Evolutionary conservation across 441 rosid species (phyloP).

Genomic region (Pelargonium hybrid): DNA sequence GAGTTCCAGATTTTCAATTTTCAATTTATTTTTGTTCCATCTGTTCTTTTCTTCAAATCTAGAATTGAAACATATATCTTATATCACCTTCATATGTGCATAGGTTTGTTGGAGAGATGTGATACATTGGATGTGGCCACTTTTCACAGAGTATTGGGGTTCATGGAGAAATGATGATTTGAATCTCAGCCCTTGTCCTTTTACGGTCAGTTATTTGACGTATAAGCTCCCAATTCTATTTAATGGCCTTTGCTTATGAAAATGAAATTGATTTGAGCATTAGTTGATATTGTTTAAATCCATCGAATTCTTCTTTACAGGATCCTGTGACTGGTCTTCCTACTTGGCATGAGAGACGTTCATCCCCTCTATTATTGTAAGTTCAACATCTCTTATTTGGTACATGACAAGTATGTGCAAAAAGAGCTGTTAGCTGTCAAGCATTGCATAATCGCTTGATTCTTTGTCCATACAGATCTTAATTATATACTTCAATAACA

Average conservation of each 20-base stretch:
- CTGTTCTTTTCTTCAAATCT: background rate
- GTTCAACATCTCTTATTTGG: slow-evolving; percentile 18
- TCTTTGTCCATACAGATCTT: background rate
- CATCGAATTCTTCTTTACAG: too few species aligned
- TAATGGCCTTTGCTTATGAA: slow-evolving; percentile 5
- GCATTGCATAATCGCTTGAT: background rate
- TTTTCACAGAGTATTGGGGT: slow-evolving; percentile 68
- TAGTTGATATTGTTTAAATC: too few species aligned
- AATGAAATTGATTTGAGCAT: slow-evolving; percentile 2
- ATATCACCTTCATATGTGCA: background rate
- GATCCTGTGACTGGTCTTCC: slow-evolving; percentile 91
- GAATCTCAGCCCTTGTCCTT: slow-evolving; percentile 70
- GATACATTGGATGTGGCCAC: slow-evolving; percentile 97
- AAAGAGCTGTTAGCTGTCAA: background rate
- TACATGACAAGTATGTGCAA: background rate
- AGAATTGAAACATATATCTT: background rate
- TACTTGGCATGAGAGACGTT: slow-evolving; percentile 48
- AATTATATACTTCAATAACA: background rate
- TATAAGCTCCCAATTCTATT: slow-evolving; percentile 14
- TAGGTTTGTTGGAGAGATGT: slow-evolving; percentile 86
- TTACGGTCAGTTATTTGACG: slow-evolving; percentile 43
- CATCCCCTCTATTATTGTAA: slow-evolving; percentile 67
- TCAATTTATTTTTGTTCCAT: background rate
- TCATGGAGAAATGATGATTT: slow-evolving; percentile 74
- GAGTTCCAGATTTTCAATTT: background rate